Percentiles rank a stretch among this genome's conserved stretches.
Conservation (phyloP, 345 rosid species). For the Hirschfeldia incana region DNA sequence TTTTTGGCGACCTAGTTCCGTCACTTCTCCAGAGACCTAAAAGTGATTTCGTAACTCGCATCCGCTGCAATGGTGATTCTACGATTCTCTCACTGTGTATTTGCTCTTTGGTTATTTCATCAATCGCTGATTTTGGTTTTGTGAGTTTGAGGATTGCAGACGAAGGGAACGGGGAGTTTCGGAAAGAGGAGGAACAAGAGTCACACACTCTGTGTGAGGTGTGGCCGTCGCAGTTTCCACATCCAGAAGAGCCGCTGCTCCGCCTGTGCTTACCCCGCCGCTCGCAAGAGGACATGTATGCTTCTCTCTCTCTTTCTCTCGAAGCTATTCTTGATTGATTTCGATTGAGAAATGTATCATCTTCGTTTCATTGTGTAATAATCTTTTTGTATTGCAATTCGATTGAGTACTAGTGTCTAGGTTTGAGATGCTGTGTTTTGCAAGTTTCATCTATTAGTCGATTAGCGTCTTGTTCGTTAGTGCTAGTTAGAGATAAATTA, state of each 20-base stretch:
- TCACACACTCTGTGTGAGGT: conserved; percentile 77
- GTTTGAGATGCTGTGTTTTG: not conserved
- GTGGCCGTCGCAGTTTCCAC: conserved; percentile 85
- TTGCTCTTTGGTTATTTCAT: not conserved
- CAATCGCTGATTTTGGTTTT: not conserved
- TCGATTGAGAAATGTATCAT: not conserved
- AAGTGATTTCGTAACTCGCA: conserved; percentile 9
- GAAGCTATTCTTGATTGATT: not conserved
- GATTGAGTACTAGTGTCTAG: not conserved
- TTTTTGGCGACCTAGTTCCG: not conserved
- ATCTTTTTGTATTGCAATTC: too few relatives aligned
- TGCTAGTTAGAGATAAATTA: too few relatives aligned
- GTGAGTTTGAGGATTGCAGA: conserved; percentile 38
- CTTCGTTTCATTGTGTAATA: not conserved
- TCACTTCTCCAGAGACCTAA: conserved; percentile 15
- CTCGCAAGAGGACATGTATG: conserved; percentile 63
- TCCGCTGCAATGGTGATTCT: conserved; percentile 37
- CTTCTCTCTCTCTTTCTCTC: not conserved
- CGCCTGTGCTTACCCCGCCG: conserved; percentile 76
- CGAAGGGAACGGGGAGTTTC: conserved; percentile 81
- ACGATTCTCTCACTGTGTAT: not conserved
- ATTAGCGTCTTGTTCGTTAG: not conserved
- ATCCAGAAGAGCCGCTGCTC: conserved; percentile 80
- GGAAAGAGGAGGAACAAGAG: conserved; percentile 86
- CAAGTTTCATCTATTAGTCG: too few relatives aligned